Evolutionary conservation across 345 rosid species (phyloP).

Genomic region (Arabis alpina): DNA sequence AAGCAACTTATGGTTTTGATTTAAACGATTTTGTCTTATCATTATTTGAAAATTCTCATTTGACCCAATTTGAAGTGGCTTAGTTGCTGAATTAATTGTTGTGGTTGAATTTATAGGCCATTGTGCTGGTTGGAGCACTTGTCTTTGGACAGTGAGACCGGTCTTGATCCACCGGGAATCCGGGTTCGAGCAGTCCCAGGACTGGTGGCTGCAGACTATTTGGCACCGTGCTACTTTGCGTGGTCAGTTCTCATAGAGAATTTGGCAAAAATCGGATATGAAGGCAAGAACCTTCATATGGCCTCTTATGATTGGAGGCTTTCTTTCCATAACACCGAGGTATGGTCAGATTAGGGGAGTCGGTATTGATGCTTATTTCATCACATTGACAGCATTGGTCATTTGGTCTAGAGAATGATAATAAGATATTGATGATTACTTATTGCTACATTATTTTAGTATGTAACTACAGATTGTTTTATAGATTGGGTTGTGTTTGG

Average conservation of each 20-base stretch:
- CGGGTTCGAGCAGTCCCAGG: conserved; percentile 67
- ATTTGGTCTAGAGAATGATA: neutral
- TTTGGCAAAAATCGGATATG: conserved; percentile 80
- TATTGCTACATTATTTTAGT: neutral
- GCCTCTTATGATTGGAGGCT: conserved; percentile 74
- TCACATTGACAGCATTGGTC: neutral
- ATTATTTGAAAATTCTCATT: neutral
- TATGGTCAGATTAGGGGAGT: conserved; percentile 8
- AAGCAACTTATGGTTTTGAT: neutral
- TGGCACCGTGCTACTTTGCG: conserved; percentile 63
- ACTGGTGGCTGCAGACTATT: conserved; percentile 64
- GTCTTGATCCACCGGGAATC: conserved; percentile 76
- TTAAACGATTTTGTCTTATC: neutral
- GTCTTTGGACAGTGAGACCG: conserved; percentile 70
- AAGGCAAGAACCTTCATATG: conserved; percentile 71
- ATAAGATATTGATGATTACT: neutral
- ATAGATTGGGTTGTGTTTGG: neutral
- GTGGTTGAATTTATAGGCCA: conserved; percentile 50
- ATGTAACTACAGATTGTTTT: neutral
- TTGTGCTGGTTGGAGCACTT: conserved; percentile 78
- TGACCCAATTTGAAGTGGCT: no score
- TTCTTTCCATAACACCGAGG: conserved; percentile 74
- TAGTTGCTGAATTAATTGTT: conserved; percentile 7
- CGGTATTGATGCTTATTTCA: neutral
- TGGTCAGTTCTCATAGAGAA: conserved; percentile 81